A percentile compares a stretch with the other conserved stretches of the same genome.
Evolutionary conservation across 2,329 filamentous ascomycete genomes (phyloP).

Genomic region (Microdochium trichocladiopsis): DNA sequence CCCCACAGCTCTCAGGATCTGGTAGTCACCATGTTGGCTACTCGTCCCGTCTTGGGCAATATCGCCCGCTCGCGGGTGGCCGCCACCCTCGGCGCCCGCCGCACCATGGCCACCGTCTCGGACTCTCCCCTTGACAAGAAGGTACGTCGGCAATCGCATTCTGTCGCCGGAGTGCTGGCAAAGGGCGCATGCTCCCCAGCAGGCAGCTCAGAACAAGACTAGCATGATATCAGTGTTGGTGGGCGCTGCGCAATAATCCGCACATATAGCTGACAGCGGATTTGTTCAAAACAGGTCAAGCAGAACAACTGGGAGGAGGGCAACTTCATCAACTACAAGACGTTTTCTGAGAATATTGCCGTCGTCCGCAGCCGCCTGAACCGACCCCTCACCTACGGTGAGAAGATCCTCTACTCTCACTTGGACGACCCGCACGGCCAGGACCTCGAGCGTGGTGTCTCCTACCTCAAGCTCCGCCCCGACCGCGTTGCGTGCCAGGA

Average conservation of each 20-base stretch:
- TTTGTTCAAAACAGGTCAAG: constrained; percentile 48
- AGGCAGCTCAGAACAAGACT: background rate
- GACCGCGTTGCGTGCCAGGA: constrained; percentile 99
- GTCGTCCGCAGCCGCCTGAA: constrained; percentile 87
- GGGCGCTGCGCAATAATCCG: background rate
- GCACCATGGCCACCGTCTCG: constrained; percentile 74
- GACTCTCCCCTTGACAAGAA: constrained; percentile 87
- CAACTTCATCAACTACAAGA: constrained; percentile 99
- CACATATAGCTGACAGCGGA: background rate
- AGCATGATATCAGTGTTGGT: background rate
- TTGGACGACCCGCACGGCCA: constrained; percentile 94
- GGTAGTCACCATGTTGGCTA: constrained; percentile 56
- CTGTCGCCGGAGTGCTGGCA: background rate
- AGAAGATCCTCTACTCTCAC: constrained; percentile 99
- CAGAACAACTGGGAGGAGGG: constrained; percentile 96
- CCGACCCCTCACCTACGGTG: constrained; percentile 86
- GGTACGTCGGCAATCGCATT: constrained; percentile 39
- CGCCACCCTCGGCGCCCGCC: constrained; percentile 55
- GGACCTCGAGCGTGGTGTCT: constrained; percentile 91
- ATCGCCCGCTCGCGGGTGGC: constrained; percentile 49
- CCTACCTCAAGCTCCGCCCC: constrained; percentile 93
- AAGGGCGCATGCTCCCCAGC: background rate
- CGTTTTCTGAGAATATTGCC: constrained; percentile 96
- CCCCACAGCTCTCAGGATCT: constrained; percentile 15
- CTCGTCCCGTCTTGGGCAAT: constrained; percentile 62